A percentile compares a stretch with the other conserved stretches of the same genome.
phyloP scores from a whole-genome alignment of 768 basidiomycete species.

The Amanita thiersii region DNA sequence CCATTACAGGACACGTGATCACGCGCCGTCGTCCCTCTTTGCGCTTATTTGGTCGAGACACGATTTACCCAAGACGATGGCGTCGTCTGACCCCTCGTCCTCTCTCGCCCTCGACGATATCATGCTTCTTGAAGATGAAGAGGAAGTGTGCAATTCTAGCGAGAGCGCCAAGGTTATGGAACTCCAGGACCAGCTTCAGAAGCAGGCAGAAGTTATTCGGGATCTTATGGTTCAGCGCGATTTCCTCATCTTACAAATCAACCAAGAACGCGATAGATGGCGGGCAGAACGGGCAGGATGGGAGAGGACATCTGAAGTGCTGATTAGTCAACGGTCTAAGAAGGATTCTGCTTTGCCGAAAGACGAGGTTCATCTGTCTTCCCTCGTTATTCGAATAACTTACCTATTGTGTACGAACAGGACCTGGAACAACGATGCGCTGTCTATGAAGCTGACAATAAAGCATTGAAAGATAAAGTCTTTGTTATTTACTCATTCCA shows the following conservation, averaged over 20 bases:
- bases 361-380: constrained; percentile 32
- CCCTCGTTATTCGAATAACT: constrained; percentile 6
- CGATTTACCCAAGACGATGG: constrained; percentile 1
- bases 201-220: constrained; percentile 58
- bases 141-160: neutral
- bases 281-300: constrained; percentile 56
- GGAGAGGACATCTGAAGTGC: constrained; percentile 59
- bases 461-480: constrained; percentile 53
- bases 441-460: constrained; percentile 53
- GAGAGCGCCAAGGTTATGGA: neutral
- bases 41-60: constrained; percentile 1
- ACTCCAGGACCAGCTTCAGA: constrained; percentile 29
- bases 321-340: constrained; percentile 42
- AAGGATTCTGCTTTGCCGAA: constrained; percentile 21
- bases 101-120: constrained; percentile 7
- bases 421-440: constrained; percentile 46
- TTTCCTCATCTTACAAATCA: constrained; percentile 39
- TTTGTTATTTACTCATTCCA: constrained; percentile 8
- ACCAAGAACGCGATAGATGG: constrained; percentile 57
- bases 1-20: neutral
- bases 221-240: constrained; percentile 50
- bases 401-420: constrained; percentile 22
- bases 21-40: constrained; percentile 7
- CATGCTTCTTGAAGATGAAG: constrained; percentile 7
- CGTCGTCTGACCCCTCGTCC: constrained; percentile 2